phyloP scores from a whole-genome alignment of 768 basidiomycete species.

The Mycena capillaripes region DNA sequence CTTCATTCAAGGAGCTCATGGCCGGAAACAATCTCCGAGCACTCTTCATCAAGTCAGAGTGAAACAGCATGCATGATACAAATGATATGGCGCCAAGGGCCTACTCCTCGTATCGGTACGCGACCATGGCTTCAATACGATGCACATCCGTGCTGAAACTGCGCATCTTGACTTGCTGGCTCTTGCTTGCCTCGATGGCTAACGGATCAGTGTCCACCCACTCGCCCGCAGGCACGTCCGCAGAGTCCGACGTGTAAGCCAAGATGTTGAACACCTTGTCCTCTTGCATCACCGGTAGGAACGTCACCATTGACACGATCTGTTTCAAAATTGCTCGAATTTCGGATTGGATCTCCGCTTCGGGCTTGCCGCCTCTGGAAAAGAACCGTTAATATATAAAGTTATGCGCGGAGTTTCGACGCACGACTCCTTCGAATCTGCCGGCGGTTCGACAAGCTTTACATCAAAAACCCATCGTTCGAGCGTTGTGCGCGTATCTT shows the following conservation, averaged over 20 bases:
- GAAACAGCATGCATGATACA: too few species aligned
- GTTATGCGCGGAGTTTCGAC: too few species aligned
- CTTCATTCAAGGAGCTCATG: too few species aligned
- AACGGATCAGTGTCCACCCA: constrained; percentile 97
- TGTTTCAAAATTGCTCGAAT: constrained; percentile 88
- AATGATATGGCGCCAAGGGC: too few species aligned
- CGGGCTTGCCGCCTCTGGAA: constrained; percentile 71
- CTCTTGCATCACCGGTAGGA: constrained; percentile 72
- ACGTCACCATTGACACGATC: constrained; percentile 97
- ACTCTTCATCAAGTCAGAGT: too few species aligned
- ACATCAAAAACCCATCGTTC: constrained; percentile 99
- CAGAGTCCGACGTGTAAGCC: constrained; percentile 88
- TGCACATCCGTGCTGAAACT: constrained; percentile 99
- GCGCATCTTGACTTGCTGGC: constrained; percentile 93
- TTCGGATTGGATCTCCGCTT: constrained; percentile 95
- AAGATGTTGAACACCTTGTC: constrained; percentile 91
- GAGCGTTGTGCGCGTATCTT: constrained; percentile 90
- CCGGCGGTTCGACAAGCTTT: too few species aligned
- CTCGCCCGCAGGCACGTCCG: constrained; percentile 76
- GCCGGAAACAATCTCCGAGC: too few species aligned
- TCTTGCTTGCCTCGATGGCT: constrained; percentile 93
- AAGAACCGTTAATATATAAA: constrained; percentile 19
- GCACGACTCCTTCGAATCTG: too few species aligned
- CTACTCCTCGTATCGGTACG: constrained; percentile 92
- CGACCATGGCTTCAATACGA: constrained; percentile 97